Base-by-base conservation (phyloP, 2,329 filamentous ascomycete genomes). In the Ustulina deusta region DNA sequence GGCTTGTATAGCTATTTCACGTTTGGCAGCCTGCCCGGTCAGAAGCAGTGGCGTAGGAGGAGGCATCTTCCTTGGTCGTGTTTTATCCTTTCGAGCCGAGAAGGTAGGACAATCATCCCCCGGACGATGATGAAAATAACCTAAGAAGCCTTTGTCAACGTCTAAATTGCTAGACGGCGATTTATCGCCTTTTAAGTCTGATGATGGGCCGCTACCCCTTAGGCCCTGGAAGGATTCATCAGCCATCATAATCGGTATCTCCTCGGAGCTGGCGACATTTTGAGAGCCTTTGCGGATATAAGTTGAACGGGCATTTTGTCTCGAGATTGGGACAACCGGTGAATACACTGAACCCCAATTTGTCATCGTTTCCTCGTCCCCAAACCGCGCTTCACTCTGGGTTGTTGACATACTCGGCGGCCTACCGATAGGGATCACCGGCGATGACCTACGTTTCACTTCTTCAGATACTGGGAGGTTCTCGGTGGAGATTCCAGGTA, bases 61-160 rank as follows among this genome's bases (percentile, higher is more conserved):
- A 13, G 85, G 83, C 77, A 85, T 84, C 72, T 85, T 87, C 64
- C 86, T 83, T 22, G 81, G 81, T 44, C 80, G 81, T 5, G 74
- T 77, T 61, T 79, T 81, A 42, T 81, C 78, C 72, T 81, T 83
- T 65, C 87, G 83, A 40, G 82, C 81, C 1, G 89, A 89, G 72
- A 91, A 91, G 1, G 85, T 84, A 25, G 86, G 86, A 62, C 85
- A 85, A 25, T 85, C 80, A 51, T 90, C 86, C 27, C 89, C 89
- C 55, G 90, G 79, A 2, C 88, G 85, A 40, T 81, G 82, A 74
- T 90, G 86, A 83, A 87, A 90, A 44, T 69, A 63, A 29, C 69
- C 61, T n/a, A 52, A 52, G 0, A 62, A 63, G 5, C 32, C 13
- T 15, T 65, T 49, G 11, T 49, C 65, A 38, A 49, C 40, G 27